Percentiles rank a stretch among this genome's conserved stretches.
Evolutionary conservation across 306 rosid species (phyloP).

Genomic region (Trifolium fragiferum): DNA sequence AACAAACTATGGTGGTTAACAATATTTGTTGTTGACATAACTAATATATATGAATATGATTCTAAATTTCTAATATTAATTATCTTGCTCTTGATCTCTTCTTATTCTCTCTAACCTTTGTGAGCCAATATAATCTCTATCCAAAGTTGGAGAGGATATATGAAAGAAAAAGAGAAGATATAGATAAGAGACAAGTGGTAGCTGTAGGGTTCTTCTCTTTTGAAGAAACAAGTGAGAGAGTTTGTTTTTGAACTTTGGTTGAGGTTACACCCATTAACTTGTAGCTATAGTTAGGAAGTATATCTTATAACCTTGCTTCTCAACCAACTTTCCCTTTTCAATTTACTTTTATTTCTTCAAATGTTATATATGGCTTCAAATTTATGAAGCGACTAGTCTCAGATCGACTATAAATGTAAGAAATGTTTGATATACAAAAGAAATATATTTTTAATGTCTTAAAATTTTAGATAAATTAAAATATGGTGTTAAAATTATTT

Average conservation of each 20-base stretch:
- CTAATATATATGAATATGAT: background rate
- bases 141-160: background rate
- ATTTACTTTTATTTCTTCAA: background rate
- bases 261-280: constrained; percentile 7
- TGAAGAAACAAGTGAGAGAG: constrained; percentile 1
- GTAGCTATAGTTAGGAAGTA: background rate
- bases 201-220: constrained; percentile 6
- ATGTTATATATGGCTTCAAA: too few relatives aligned
- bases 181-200: background rate
- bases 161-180: background rate
- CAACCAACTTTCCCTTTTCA: constrained; percentile 38
- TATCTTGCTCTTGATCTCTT: background rate
- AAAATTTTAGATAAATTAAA: too few relatives aligned
- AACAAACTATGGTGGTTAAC: constrained; percentile 57
- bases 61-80: background rate
- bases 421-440: too few relatives aligned
- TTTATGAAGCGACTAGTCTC: too few relatives aligned
- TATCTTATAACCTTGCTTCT: constrained; percentile 24
- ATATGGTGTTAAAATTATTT: too few relatives aligned
- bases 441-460: too few relatives aligned
- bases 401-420: too few relatives aligned
- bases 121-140: background rate
- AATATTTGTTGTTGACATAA: constrained; percentile 48
- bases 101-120: background rate
- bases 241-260: constrained; percentile 14